Base-by-base conservation (phyloP, 1,284 basidiomycete genomes). In the Sanghuangporus weigelae region DNA sequence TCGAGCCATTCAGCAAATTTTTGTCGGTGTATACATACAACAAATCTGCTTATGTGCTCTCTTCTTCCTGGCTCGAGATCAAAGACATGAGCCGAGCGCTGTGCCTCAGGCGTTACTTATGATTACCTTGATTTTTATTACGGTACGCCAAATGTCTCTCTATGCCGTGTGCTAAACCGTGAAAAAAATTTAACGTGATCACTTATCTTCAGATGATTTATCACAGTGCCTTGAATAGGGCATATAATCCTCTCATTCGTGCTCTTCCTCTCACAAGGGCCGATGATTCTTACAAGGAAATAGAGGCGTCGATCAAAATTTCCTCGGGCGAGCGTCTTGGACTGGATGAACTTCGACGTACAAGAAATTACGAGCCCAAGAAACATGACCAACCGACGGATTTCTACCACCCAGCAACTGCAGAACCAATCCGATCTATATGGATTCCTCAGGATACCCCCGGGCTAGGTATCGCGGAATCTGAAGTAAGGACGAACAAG, bases 1-100 rank as follows among this genome's bases (percentile, higher is more conserved):
- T 53, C 93, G 90, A 75, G 96, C 97, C 1, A 86, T 99, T 51
- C 86, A 90, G 60, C 96, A 98, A 71, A 73, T 96, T 49, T 98
- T 98, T 70, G 92, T 95, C n/a, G 96, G 95, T 3, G 68, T 96
- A 70, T 98, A 97, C 73, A 82, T 98, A 60, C 83, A 91, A 70
- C 87, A 92, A 72, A 72, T 96, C 59, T 95, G 92, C 73, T 78
- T 97, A 19, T 82, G 84, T 36, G 91, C 91, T 1, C 76, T 97
- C 68, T 97, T 97, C 83, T 96, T 97, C 87, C 80, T 97, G 3
- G 85, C 88, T 0, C 79, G 78, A 56, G 75, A 93, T 67, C 69
- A 76, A 16, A 75, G 84, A 23, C 63, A 73, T 0, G 77, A 85
- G 0, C 75, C 85, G 0, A 82, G 81, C 19, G 84, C 91, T 0